These are phyloP conservation scores for Curvularia sp. DNA, from an alignment of 2,329 filamentous ascomycete genomes.

Conservation along the genomic window DNA sequence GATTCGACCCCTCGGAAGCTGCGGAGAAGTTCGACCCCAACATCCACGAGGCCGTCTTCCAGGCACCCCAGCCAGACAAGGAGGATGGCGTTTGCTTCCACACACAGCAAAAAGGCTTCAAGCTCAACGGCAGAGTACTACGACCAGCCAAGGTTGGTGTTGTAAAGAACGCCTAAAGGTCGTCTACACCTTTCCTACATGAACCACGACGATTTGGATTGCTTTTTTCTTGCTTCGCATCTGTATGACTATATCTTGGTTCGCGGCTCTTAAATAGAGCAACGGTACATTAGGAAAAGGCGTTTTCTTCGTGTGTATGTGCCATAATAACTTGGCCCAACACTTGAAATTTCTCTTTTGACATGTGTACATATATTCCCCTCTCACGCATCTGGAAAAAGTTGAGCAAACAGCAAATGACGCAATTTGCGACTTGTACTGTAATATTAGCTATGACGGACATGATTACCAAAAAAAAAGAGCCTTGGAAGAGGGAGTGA, in stretches of 20 bases:
- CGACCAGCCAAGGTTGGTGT: slow-evolving; percentile 96
- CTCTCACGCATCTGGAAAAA: slow-evolving; percentile 35
- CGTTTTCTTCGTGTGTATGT: slow-evolving; percentile 27
- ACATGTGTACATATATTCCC: slow-evolving; percentile 43
- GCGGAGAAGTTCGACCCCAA: slow-evolving; percentile 95
- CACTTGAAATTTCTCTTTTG: slow-evolving; percentile 4
- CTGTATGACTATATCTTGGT: slow-evolving; percentile 34
- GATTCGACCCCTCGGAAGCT: slow-evolving; percentile 75
- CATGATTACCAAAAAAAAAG: slow-evolving; percentile 11
- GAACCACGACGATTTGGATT: neutral
- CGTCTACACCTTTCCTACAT: neutral
- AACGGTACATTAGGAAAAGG: slow-evolving; percentile 26
- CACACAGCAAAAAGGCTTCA: slow-evolving; percentile 95
- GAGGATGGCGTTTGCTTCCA: slow-evolving; percentile 90
- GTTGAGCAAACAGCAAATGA: slow-evolving; percentile 11
- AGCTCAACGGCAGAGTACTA: slow-evolving; percentile 86
- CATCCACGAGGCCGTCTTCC: slow-evolving; percentile 94
- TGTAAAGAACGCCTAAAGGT: slow-evolving; percentile 74
- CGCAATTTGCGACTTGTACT: slow-evolving; percentile 25
- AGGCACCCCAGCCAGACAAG: slow-evolving; percentile 85
- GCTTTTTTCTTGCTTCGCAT: slow-evolving; percentile 14
- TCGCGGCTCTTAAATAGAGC: slow-evolving; percentile 11
- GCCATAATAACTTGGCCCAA: slow-evolving; percentile 1
- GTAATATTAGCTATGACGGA: slow-evolving; percentile 31
- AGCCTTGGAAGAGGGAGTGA: neutral